These are phyloP conservation scores for Geotrichum australiense DNA, from an alignment of 1,139 yeast genomes.

Conservation along the genomic window DNA sequence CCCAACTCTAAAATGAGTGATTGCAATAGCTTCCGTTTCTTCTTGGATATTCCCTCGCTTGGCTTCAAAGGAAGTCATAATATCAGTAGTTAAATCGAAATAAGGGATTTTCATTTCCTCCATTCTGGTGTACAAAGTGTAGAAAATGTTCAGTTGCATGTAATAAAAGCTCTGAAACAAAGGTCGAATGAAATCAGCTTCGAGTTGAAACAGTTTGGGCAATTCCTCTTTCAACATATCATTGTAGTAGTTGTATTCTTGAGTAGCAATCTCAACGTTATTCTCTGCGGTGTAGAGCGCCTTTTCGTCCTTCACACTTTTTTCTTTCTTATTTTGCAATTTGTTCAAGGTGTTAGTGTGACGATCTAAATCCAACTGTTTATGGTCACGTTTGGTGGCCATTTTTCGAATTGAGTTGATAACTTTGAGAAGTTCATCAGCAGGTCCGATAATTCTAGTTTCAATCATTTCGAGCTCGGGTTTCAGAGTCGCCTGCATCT, in stretches of 20 bases:
- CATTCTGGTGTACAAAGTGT: conserved; percentile 83
- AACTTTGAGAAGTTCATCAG: conserved; percentile 79
- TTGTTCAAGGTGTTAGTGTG: conserved; percentile 63
- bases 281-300: conserved; percentile 82
- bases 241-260: conserved; percentile 92
- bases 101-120: conserved; percentile 96
- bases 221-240: conserved; percentile 87
- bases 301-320: conserved; percentile 84
- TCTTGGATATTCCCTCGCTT: conserved; percentile 93
- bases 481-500: conserved; percentile 73
- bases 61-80: conserved; percentile 61
- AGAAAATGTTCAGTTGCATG: conserved; percentile 96
- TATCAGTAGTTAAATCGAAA: conserved; percentile 78
- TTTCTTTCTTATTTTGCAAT: conserved; percentile 74
- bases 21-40: conserved; percentile 73
- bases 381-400: conserved; percentile 93
- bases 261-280: conserved; percentile 83
- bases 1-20: conserved; percentile 84
- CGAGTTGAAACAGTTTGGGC: conserved; percentile 79
- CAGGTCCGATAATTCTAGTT: conserved; percentile 81
- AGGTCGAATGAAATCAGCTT: conserved; percentile 87
- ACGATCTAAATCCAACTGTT: conserved; percentile 89
- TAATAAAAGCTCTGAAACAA: conserved; percentile 88
- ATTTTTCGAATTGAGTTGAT: conserved; percentile 80
- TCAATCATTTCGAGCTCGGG: conserved; percentile 94